Base-by-base conservation (phyloP, 2,329 filamentous ascomycete genomes). In the Epicoccum sorghinum region DNA sequence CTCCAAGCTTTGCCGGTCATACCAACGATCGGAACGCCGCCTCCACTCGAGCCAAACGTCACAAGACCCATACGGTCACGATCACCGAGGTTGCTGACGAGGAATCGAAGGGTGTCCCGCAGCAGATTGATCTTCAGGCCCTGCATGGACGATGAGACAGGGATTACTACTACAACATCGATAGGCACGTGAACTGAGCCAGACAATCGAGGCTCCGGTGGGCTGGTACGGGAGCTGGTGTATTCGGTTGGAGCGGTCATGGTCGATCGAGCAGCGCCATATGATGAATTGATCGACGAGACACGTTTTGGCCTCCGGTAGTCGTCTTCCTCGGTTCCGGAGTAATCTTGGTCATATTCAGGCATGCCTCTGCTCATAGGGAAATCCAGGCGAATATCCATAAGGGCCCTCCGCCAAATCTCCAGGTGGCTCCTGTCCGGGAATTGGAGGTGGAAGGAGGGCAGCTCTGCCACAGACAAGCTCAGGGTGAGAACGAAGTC, bases 121-220 rank as follows among this genome's bases (percentile, higher is more conserved):
- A 99, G 86, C 1, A 99, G 82, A 58, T 93, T 96, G 70, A 98
- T 97, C 79, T 99, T 99, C 57, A 99, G 85, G n/a, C 95, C 95
- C 75, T 98, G 95, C 93, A 98, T 99, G 0, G 95, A 98, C 1
- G 93, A 96, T 0, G 95, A 98, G 5, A 99, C 92, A 0, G 95
- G 95, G 30, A 99, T 93, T 22, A 99, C 95, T 0, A 98, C 91
- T 0, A 99, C 93, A 27, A 99, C 87, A 70, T 99, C 95, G 48
- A 98, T 86, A 1, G 95, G 93, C 13, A 98, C 91, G 71, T 99
- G 95, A 42, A 93, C 74, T 5, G 88, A 84, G 76, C 77, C 51
- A 68, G 76, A 50, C 22, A 79, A 66, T 75, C 69, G 72, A 14
- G 83, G 83, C 36, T 77, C 77, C 22, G 67, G 58, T 35, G 67